Evolutionary conservation across 768 basidiomycete genomes (phyloP), one percentile per base, ranked within the genome.

Genomic region (Leccinum imitatum): DNA sequence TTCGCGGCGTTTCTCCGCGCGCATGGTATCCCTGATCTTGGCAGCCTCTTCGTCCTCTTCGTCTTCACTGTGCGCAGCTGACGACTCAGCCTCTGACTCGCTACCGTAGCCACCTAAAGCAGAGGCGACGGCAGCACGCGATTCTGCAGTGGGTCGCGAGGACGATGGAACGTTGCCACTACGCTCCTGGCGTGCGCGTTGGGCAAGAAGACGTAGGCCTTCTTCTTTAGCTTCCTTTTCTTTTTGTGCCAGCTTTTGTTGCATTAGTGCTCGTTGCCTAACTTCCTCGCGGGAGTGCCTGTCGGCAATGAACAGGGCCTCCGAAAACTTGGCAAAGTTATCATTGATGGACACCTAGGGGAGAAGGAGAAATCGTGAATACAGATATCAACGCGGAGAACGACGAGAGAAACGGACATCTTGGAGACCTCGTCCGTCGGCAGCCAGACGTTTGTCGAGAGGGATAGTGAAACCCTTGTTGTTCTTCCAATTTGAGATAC

Each of bases 401-500:
- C 14, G 4, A 63, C 15, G 17, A 17, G 50, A 59, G 35, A 59
- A 35, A 80, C 91, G 73, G 63, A 97, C 96, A 73, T 99, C 97
- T 75, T 99, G 97, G 35, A 99, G 81, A 59, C 97, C 97, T 66
- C 96, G 84, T n/a, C 96, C 96, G 74, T 98, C 97, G 4, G 97
- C 96, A 41, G 97, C 97, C 56, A 99, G 79, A 63, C 96, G 91
- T 78, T 99, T 98, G 72, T 98, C 97, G 35, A 98, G 82, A 39
- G 97, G 96, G 69, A 98, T 98, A 2, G 97, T 98, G 74, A 95
- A 99, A 83, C 97, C 97, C 77, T 98, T 99, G 86, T 98, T 98
- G 80, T 99, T 99, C 80, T 99, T 99, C 97, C 97, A 99, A 77
- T 99, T 99, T 27, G 93, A 96, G 61, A 99, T 98, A 74, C 96